Base-by-base conservation (phyloP, 1,284 basidiomycete species). In the Austropuccinia psidii region DNA sequence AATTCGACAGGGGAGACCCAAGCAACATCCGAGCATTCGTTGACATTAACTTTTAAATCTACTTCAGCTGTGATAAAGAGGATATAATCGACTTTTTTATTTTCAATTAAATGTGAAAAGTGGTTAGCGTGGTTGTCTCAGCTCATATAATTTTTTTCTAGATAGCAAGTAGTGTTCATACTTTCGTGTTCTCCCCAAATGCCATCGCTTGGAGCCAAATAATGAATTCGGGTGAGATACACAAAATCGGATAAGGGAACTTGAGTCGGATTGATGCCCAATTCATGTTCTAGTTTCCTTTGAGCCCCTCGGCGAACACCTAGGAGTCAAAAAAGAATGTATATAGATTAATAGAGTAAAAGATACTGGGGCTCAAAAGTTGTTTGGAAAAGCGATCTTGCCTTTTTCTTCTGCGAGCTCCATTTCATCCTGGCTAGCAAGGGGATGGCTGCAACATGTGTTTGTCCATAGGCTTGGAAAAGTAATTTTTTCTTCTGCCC, bases 391-490 rank as follows among this genome's bases (percentile, higher is more conserved):
- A 78, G 93, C 93, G 41, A 88, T 86, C 81, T 96, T 91, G n/a
- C n/a, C n/a, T n/a, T n/a, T n/a, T n/a, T n/a, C n/a, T 43, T 88
- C 85, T 78, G 85, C 81, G 57, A 80, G 80, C 43, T 82, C 80
- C 73, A 94, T 90, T 83, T 98, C 96, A 76, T 90, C 88, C 76
- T 81, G 81, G 77, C 84, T 83, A 52, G 83, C 83, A 69, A 99
- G 84, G 19, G 96, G 96, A 80, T 98, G 96, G 37, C 92, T 96
- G 84, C 96, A 98, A 82, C 96, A 99, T 3, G 96, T 98, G 83
- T 99, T 99, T 49, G 96, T 99, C 96, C 96, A 99, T 92, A 98
- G 94, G 80, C 91, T 87, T 1, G 96, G 96, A 84, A 99, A 99
- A 1, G 96, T 99, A 80, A 99, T 99, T 85, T 99, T 99, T 84